Conservation (phyloP, 164 flowering plant species). For the Cinnamomum micranthum region DNA sequence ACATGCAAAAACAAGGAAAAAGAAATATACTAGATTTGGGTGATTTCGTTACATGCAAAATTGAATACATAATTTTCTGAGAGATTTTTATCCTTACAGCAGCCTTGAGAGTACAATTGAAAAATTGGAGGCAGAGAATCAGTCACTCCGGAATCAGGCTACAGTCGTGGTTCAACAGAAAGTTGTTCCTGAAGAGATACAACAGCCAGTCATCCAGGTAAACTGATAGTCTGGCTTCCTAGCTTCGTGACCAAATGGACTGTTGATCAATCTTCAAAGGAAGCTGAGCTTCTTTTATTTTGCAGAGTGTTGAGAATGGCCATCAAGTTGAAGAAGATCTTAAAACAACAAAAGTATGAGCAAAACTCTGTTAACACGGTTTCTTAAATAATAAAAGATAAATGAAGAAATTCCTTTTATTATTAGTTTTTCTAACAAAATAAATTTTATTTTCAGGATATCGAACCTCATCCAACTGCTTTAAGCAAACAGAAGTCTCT, state of each 20-base stretch:
- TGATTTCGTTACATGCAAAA: no score
- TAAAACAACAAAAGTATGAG: constrained; percentile 34
- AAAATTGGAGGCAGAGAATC: constrained; percentile 62
- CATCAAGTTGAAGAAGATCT: constrained; percentile 34
- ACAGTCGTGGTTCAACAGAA: constrained; percentile 32
- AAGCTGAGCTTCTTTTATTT: constrained; percentile 13
- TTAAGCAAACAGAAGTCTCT: constrained; percentile 66
- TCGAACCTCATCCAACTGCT: constrained; percentile 19
- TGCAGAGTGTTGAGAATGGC: constrained; percentile 49
- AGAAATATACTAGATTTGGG: background rate
- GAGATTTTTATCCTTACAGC: constrained; percentile 15
- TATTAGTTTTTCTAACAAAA: background rate
- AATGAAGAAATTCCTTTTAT: background rate
- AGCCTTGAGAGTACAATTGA: constrained; percentile 51
- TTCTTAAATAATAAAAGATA: background rate
- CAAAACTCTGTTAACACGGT: background rate
- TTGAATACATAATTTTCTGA: constrained; percentile 6
- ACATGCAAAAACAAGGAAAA: background rate
- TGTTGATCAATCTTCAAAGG: background rate
- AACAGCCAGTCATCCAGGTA: constrained; percentile 36
- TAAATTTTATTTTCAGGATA: constrained; percentile 36
- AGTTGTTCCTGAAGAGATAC: constrained; percentile 22
- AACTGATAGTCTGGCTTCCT: background rate
- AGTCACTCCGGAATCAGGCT: constrained; percentile 42
- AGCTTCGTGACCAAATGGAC: background rate